These are phyloP conservation scores for Umbelopsis sp. DNA, from an alignment of 192 early-diverging fungal genomes.

Conservation along the genomic window DNA sequence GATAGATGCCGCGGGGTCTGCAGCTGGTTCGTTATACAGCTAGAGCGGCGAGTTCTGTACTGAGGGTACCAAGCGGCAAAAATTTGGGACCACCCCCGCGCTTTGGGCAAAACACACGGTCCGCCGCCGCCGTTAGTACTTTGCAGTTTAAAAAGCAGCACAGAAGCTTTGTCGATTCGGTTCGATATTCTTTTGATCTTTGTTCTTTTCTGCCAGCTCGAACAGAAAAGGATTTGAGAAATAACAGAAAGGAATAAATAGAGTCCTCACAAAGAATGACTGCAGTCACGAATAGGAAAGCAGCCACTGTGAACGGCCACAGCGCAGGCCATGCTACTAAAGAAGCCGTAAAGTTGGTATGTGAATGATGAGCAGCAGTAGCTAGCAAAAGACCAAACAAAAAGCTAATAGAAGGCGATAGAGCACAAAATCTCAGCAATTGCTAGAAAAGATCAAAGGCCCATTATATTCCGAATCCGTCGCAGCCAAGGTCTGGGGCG, in stretches of 20 bases:
- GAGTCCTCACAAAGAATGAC: background rate
- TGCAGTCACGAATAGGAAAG: conserved; percentile 1
- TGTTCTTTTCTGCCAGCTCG: conserved; percentile 5
- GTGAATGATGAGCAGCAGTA: conserved; percentile 1
- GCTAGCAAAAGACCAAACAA: conserved; percentile 4
- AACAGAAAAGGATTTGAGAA: conserved; percentile 9
- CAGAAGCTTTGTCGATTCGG: conserved; percentile 2
- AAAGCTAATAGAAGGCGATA: conserved; percentile 1
- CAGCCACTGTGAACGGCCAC: conserved; percentile 2
- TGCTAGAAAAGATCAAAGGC: conserved; percentile 10
- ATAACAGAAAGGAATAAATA: conserved; percentile 8
- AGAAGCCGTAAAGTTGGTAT: conserved; percentile 8
- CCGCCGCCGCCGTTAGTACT: background rate
- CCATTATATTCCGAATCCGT: conserved; percentile 8
- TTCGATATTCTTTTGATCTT: conserved; percentile 6
- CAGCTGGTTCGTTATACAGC: background rate
- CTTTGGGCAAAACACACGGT: background rate
- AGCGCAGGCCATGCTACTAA: conserved; percentile 7
- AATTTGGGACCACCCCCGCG: background rate
- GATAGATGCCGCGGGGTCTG: background rate
- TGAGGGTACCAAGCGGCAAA: background rate
- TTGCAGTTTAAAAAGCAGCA: conserved; percentile 7
- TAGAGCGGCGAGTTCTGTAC: background rate
- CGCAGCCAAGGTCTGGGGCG: background rate
- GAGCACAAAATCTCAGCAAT: conserved; percentile 8